Evolutionary conservation across 2,329 filamentous ascomycete species (phyloP).

Genomic region (Penicillium sclerotiorum): DNA sequence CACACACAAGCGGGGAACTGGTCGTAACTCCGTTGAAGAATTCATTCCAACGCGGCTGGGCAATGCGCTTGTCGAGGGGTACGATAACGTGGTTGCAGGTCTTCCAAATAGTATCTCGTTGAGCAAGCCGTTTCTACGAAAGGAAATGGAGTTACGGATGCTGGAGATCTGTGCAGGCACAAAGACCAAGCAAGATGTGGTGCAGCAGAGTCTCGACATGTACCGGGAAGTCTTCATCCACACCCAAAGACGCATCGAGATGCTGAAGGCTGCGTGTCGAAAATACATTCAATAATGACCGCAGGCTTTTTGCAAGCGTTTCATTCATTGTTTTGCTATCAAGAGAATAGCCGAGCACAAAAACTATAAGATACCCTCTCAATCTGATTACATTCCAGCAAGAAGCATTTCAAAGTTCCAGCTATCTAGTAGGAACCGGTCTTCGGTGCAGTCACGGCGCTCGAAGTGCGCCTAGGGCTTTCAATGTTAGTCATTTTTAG

Average conservation of each 20-base stretch:
- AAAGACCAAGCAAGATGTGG: conserved; percentile 71
- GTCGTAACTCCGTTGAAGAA: conserved; percentile 65
- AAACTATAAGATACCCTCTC: no score
- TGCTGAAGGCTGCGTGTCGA: conserved; percentile 61
- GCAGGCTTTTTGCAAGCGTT: no score
- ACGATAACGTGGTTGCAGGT: conserved; percentile 91
- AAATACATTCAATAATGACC: no score
- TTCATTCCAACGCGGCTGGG: conserved; percentile 93
- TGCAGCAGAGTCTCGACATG: conserved; percentile 80
- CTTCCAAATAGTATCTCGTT: conserved; percentile 67
- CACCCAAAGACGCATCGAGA: conserved; percentile 72
- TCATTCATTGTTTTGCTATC: not conserved
- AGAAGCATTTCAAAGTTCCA: no score
- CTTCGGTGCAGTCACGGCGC: no score
- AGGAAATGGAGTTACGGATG: conserved; percentile 98
- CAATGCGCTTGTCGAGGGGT: conserved; percentile 88
- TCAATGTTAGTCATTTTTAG: no score
- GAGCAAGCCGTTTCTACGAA: conserved; percentile 92
- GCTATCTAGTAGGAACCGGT: no score
- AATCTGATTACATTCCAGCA: no score
- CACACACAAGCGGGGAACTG: conserved; percentile 58
- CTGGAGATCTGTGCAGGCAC: conserved; percentile 91
- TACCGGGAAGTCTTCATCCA: conserved; percentile 86
- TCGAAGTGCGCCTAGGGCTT: no score
- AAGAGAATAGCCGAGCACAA: not conserved